phyloP scores from a whole-genome alignment of 306 rosid genomes.

The Amphicarpaea edgeworthii region DNA sequence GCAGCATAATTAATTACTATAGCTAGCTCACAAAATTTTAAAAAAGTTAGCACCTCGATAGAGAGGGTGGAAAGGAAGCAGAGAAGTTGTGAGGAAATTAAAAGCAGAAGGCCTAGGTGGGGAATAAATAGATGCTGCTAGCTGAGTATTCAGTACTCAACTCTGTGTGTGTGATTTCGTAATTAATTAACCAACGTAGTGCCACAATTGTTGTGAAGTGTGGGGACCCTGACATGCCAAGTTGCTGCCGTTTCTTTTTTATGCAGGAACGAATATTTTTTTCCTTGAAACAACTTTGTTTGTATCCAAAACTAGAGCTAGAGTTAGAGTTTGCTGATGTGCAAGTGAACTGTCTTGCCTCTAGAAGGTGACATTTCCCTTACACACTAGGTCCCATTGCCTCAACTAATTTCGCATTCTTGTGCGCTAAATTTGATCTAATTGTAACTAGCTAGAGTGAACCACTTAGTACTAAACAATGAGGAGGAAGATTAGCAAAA shows the following conservation, averaged over 20 bases:
- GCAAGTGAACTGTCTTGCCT: not conserved
- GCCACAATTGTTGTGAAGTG: slow-evolving; percentile 46
- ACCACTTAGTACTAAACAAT: not conserved
- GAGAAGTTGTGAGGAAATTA: slow-evolving; percentile 25
- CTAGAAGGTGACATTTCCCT: slow-evolving; percentile 1
- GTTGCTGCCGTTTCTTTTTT: slow-evolving; percentile 50
- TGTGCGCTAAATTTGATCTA: not conserved
- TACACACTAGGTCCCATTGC: slow-evolving; percentile 7
- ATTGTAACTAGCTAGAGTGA: not conserved
- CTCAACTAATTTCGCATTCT: not conserved
- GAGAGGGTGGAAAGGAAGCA: not conserved
- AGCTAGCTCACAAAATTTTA: not conserved
- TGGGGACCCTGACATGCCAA: slow-evolving; percentile 71
- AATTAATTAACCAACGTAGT: too few species aligned
- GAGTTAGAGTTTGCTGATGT: slow-evolving; percentile 31
- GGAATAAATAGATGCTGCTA: slow-evolving; percentile 56
- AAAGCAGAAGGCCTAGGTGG: slow-evolving; percentile 19
- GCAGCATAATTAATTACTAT: not conserved
- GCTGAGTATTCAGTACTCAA: too few species aligned
- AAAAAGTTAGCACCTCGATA: not conserved
- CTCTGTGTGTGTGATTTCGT: not conserved
- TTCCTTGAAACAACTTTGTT: slow-evolving; percentile 51
- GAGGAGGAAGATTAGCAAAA: too few species aligned
- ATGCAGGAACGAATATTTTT: slow-evolving; percentile 43
- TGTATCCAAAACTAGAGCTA: slow-evolving; percentile 20